Base-by-base conservation (phyloP, 192 early-diverging fungal genomes). In the Linnemannia hyalina region DNA sequence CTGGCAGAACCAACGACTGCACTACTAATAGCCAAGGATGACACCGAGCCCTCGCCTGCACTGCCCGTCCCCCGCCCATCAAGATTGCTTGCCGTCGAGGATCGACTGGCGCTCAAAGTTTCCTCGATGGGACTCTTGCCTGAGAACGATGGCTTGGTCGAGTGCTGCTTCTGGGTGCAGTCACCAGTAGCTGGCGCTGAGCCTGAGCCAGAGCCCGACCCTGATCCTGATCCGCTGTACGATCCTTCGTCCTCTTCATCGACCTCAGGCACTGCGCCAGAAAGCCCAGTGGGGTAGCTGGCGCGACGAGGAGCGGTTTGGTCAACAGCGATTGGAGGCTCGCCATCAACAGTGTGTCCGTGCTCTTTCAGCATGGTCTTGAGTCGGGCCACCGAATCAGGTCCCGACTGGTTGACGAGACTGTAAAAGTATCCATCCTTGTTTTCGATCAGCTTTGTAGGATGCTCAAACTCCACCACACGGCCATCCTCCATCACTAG, bases 401-500 rank as follows among this genome's bases (percentile, higher is more conserved):
- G 82, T 40, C 89, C 89, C 26, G 85, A 88, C 38, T 81, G 76
- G 11, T 49, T 77, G 42, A 88, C 85, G n/a, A 89, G 75, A 38
- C 75, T 78, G 52, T 88, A 72, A 68, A 89, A 89, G 65, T 88
- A 82, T 35, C 89, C 89, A 63, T 88, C 80, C 7, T 78, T 81
- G 49, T 88, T 87, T 60, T 85, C 81, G 60, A 89, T 78, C 78
- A 89, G 42, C 47, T 80, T 83, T 35, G 75, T 49, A 11, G 85
- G 77, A 36, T 81, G 82, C 54, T 89, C 89, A 78, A 88, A 90
- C 81, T 91, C 89, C 5, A 88, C 88, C 8, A 91, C 90, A n/a
- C 75, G 74, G 44, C 90, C 90, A 55, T 85, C 87, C 46, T 89
- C 85, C 80, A 93, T 84, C 10, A 92, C 91, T 47, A 93, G 55